These are phyloP conservation scores for Lepiota venenata DNA, from an alignment of 768 basidiomycete species.

Conservation along the genomic window DNA sequence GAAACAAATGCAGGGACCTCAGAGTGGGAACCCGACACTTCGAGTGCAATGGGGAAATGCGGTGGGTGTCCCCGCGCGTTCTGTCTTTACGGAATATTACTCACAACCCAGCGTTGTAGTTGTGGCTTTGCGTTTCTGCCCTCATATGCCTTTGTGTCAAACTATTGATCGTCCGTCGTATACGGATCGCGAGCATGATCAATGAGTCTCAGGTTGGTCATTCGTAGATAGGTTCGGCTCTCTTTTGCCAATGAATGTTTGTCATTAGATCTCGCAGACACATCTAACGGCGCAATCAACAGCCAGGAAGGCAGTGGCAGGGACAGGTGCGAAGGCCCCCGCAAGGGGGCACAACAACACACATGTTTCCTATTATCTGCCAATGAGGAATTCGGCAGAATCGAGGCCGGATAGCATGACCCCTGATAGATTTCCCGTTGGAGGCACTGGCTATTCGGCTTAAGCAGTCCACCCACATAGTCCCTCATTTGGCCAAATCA, in stretches of 20 bases:
- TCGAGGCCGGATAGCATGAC: too few relatives aligned
- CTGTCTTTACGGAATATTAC: too few relatives aligned
- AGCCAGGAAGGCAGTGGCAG: too few relatives aligned
- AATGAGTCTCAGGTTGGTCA: not conserved
- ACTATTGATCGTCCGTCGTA: not conserved
- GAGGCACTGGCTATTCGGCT: too few relatives aligned
- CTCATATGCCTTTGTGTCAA: not conserved
- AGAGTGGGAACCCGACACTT: not conserved
- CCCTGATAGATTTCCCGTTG: too few relatives aligned
- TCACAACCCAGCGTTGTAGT: not conserved
- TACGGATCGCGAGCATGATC: not conserved
- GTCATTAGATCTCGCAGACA: not conserved
- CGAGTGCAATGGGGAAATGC: conserved; percentile 2
- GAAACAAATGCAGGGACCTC: not conserved
- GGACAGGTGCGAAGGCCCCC: too few relatives aligned
- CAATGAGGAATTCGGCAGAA: too few relatives aligned
- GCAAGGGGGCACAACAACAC: too few relatives aligned
- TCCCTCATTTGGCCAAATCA: too few relatives aligned
- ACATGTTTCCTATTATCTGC: too few relatives aligned
- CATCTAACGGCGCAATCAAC: not conserved
- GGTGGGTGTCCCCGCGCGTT: not conserved
- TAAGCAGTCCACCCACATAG: too few relatives aligned
- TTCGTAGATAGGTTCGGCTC: not conserved
- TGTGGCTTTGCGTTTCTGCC: conserved; percentile 1
- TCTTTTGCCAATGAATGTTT: not conserved